A percentile compares a stretch with the other conserved stretches of the same genome.
phyloP scores from a whole-genome alignment of 108 stramenopile species.

The Nannochloropsis granulata region DNA sequence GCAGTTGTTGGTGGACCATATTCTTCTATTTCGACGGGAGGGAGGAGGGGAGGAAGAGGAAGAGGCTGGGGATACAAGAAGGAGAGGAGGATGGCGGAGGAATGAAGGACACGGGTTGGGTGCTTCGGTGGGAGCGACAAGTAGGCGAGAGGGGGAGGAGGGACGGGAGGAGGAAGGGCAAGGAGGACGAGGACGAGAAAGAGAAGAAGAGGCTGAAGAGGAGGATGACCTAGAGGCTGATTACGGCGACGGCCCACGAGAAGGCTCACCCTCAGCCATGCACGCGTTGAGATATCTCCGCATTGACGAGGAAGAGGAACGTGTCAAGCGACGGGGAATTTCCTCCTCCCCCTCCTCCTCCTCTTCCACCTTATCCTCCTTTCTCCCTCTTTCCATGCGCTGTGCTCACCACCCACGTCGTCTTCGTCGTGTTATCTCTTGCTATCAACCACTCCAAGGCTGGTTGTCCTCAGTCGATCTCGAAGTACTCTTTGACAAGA shows the following conservation, averaged over 20 bases:
- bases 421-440: background rate
- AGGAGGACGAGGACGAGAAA: background rate
- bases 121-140: background rate
- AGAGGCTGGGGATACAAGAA: too few species aligned
- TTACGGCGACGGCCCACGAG: background rate
- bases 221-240: background rate
- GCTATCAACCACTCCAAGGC: background rate
- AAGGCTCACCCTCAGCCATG: background rate
- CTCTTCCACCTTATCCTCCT: background rate
- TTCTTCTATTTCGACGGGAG: background rate
- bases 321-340: background rate
- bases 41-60: too few species aligned
- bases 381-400: too few species aligned
- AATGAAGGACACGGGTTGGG: too few species aligned
- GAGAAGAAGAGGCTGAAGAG: background rate
- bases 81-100: too few species aligned
- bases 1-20: background rate
- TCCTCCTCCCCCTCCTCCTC: background rate
- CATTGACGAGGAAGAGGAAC: background rate
- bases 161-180: background rate
- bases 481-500: background rate
- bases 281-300: background rate
- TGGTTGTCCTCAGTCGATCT: background rate
- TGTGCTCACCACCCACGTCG: too few species aligned
- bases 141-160: background rate